These are phyloP conservation scores for Fraxinus sp. DNA, from an alignment of 305 asterid genomes.

Conservation along the genomic window DNA sequence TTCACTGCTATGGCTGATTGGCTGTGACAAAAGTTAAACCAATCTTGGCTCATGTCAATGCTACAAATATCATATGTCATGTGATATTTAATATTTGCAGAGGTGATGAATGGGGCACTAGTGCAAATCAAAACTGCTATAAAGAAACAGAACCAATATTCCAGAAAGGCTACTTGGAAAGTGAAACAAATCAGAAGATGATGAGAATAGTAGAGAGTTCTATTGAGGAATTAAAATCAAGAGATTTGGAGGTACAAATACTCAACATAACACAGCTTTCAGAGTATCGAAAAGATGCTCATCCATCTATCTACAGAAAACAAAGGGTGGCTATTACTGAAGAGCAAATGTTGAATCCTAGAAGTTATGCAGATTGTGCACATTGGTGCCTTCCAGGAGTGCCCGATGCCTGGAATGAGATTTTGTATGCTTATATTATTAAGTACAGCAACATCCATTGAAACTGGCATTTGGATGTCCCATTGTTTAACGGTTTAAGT, in stretches of 20 bases:
- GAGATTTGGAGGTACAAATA: conserved; percentile 36
- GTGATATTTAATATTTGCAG: conserved; percentile 16
- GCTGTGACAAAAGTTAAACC: background rate
- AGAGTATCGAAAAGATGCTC: conserved; percentile 44
- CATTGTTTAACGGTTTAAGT: background rate
- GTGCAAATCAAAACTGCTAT: conserved; percentile 23
- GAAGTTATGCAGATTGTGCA: conserved; percentile 41
- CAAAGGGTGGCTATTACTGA: conserved; percentile 35
- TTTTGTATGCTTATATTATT: conserved; percentile 32
- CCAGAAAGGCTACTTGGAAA: conserved; percentile 28
- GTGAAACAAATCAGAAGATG: conserved; percentile 35
- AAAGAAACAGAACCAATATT: conserved; percentile 38
- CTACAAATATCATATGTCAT: background rate
- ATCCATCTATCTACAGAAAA: conserved; percentile 40
- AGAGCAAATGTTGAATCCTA: conserved; percentile 30
- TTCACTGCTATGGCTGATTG: background rate
- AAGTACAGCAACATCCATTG: conserved; percentile 2
- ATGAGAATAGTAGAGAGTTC: conserved; percentile 36
- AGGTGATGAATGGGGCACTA: conserved; percentile 40
- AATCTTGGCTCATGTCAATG: background rate
- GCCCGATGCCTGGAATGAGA: conserved; percentile 50
- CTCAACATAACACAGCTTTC: conserved; percentile 42
- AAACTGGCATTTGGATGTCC: conserved; percentile 3
- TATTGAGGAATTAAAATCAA: conserved; percentile 27
- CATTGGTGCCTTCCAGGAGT: conserved; percentile 62